These are phyloP conservation scores for Fonsecaea erecta DNA, from an alignment of 2,329 filamentous ascomycete genomes.

Conservation along the genomic window DNA sequence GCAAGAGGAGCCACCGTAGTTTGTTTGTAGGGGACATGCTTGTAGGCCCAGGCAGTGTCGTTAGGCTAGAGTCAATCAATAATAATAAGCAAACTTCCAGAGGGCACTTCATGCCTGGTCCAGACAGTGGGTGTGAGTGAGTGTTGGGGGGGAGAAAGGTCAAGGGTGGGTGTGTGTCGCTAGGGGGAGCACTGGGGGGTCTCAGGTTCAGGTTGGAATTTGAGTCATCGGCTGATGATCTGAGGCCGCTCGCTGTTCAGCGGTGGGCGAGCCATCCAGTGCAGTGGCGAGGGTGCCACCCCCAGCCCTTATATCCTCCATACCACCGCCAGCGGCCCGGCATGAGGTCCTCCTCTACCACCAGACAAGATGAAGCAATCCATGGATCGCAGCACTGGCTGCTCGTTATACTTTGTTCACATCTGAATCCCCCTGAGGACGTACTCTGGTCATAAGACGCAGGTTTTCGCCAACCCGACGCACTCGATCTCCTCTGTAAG, in stretches of 20 bases:
- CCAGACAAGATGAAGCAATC: conserved; percentile 28
- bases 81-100: background rate
- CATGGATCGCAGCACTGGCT: conserved; percentile 32
- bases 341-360: conserved; percentile 10
- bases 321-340: conserved; percentile 13
- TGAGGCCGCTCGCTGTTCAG: conserved; percentile 20
- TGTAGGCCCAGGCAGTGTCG: background rate
- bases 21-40: background rate
- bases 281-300: conserved; percentile 10
- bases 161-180: background rate
- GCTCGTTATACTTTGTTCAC: conserved; percentile 17
- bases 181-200: background rate
- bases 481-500: conserved; percentile 9
- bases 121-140: background rate
- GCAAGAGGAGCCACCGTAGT: background rate
- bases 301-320: conserved; percentile 25
- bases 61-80: background rate
- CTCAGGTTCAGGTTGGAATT: conserved; percentile 12
- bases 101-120: background rate
- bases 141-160: background rate
- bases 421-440: conserved; percentile 18
- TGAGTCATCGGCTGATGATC: conserved; percentile 34
- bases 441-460: conserved; percentile 1
- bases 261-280: background rate
- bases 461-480: conserved; percentile 3